A percentile compares a stretch with the other conserved stretches of the same genome.
Conservation (phyloP, 2,329 filamentous ascomycete species). For the Sarocladium strictum region DNA sequence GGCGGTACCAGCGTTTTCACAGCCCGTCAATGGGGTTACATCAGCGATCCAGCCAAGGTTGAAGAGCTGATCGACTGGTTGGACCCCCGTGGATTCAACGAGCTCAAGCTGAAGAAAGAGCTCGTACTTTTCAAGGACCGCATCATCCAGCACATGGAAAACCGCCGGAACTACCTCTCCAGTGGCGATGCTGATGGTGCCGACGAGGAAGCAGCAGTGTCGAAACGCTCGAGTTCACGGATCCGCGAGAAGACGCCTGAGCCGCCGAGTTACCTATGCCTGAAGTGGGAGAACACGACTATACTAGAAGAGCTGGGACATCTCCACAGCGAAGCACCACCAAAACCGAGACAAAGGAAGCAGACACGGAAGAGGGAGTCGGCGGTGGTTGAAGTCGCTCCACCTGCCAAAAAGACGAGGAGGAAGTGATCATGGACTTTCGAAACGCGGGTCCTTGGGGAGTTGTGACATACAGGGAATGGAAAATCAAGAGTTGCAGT, state of each 20-base stretch:
- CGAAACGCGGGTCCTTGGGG: too few species aligned
- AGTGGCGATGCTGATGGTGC: constrained; percentile 22
- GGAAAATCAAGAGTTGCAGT: too few species aligned
- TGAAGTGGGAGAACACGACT: constrained; percentile 51
- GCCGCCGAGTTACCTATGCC: constrained; percentile 40
- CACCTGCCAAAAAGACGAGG: constrained; percentile 23
- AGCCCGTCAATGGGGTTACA: constrained; percentile 85
- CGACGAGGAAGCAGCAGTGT: constrained; percentile 19
- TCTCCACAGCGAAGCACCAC: constrained; percentile 49
- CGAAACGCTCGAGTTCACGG: constrained; percentile 38
- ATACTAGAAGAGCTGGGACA: constrained; percentile 52
- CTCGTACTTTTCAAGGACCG: constrained; percentile 68
- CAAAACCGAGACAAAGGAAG: constrained; percentile 45
- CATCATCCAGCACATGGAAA: constrained; percentile 75
- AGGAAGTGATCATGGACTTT: not conserved
- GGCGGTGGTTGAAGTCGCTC: constrained; percentile 24
- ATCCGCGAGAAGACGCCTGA: constrained; percentile 43
- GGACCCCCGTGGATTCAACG: constrained; percentile 78
- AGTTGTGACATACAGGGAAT: too few species aligned
- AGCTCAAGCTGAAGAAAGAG: constrained; percentile 83
- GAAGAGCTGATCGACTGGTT: constrained; percentile 82
- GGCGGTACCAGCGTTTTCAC: constrained; percentile 70
- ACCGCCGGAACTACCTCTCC: constrained; percentile 63
- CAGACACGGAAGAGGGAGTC: constrained; percentile 44
- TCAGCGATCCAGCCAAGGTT: constrained; percentile 71